These are phyloP conservation scores for Ophiostoma piceae DNA, from an alignment of 2,329 filamentous ascomycete species.

Conservation along the genomic window DNA sequence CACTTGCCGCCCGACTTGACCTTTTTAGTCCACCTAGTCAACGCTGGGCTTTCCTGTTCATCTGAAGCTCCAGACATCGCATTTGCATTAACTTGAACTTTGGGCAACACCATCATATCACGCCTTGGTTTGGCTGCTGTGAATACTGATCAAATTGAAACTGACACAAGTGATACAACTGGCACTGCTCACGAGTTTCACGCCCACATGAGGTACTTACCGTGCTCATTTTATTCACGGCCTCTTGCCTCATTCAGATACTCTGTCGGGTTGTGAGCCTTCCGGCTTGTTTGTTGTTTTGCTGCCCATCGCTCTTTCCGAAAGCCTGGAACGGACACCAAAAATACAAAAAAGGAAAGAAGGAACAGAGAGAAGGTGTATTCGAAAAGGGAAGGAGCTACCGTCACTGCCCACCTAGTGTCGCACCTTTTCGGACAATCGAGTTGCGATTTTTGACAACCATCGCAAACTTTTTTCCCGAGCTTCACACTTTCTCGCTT, in stretches of 20 bases:
- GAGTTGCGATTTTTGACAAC: neutral
- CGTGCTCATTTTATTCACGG: neutral
- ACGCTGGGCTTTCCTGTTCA: neutral
- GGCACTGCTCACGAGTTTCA: neutral
- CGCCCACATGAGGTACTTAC: neutral
- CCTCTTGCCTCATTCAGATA: neutral
- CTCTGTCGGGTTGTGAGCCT: neutral
- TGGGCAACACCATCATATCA: neutral
- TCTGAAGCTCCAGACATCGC: neutral
- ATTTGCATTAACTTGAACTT: neutral
- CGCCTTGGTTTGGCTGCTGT: neutral
- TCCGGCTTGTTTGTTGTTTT: neutral
- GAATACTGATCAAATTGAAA: neutral
- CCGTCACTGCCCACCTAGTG: conserved; percentile 2
- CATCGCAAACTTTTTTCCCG: neutral
- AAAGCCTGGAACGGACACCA: neutral
- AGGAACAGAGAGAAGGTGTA: neutral
- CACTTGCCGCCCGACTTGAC: conserved; percentile 1
- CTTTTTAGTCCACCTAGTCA: neutral
- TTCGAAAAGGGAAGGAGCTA: conserved; percentile 4
- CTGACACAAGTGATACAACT: neutral
- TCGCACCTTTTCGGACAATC: neutral
- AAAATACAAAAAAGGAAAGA: neutral
- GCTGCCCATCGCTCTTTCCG: neutral
- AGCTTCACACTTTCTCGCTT: neutral